Evolutionary conservation across 495 filamentous ascomycete species (phyloP), one percentile per base, ranked within the genome.

Genomic region (Aspergillus cavernicola): DNA sequence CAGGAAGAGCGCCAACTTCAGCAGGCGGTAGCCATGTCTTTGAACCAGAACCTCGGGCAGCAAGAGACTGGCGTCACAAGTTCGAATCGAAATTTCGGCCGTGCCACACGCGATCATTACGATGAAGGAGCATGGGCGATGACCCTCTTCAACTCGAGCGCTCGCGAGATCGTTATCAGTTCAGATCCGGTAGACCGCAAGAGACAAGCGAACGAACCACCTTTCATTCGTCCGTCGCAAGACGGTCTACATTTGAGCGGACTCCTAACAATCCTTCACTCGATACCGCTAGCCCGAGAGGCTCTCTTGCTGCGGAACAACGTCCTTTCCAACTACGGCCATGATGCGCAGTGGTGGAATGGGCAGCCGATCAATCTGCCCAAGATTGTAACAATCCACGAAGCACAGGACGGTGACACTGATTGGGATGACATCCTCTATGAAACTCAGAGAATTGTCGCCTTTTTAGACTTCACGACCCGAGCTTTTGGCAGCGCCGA

Each of bases 401-500:
- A 74, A 13, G 61, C 64, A 19, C 68, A 66, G 10, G 60, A 60
- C 12, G 59, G 58, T 22, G 66, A 73, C 26, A 63, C 60, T 7
- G 63, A 77, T 6, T 74, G 69, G 60, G 70, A 76, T 16, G 77
- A 82, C 12, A 72, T 80, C 6, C 65, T 79, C 28, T 57, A 74
- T 50, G 73, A 78, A 55, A 59, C 68, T 32, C 90, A 95, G 62
- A 84, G 92, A 20, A 60, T 96, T n/a, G 81, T 96, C 70, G 90
- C 90, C 18, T 95, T 97, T 60, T 74, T 96, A 28, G 88, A 95
- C 55, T 70, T 66, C 16, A 89, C 91, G 11, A 77, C 85, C 6
- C 83, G 92, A 36, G 80, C 85, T n/a, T 97, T 95, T 66, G 92
- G 87, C 6, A 89, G 86, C 49, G 77, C 77, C 13, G 88, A 92